These are phyloP conservation scores for Euptelea pleiosperma DNA, from an alignment of 164 flowering plant species.

Conservation along the genomic window DNA sequence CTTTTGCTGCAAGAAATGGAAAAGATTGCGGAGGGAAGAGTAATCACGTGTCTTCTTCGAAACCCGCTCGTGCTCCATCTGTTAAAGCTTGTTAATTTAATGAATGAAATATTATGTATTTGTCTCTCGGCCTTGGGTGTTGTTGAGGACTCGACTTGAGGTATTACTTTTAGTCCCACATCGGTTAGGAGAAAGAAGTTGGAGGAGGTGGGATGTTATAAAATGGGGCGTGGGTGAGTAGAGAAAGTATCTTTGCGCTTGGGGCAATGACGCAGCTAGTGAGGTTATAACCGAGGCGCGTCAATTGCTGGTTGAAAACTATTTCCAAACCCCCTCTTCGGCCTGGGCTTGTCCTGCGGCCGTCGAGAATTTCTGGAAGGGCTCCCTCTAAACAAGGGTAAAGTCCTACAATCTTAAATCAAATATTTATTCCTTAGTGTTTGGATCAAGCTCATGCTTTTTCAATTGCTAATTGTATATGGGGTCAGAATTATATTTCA, in stretches of 20 bases:
- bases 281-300: conserved; percentile 51
- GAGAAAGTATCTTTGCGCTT: conserved; percentile 33
- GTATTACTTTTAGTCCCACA: conserved; percentile 20
- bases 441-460: too few relatives aligned
- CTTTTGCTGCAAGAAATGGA: conserved; percentile 49
- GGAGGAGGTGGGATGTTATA: too few relatives aligned
- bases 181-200: not conserved
- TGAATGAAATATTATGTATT: too few relatives aligned
- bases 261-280: conserved; percentile 50
- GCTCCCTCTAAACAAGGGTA: conserved; percentile 10
- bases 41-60: not conserved
- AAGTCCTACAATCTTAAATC: not conserved
- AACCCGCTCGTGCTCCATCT: conserved; percentile 26
- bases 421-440: not conserved
- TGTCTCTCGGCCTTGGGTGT: not conserved
- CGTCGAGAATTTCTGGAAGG: conserved; percentile 37
- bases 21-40: conserved; percentile 40
- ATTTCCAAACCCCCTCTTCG: conserved; percentile 44
- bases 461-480: too few relatives aligned
- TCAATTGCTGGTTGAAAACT: conserved; percentile 49
- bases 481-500: too few relatives aligned
- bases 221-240: not conserved
- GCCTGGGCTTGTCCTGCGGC: conserved; percentile 29
- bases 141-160: not conserved
- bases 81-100: conserved; percentile 43